These are phyloP conservation scores for Cyanophora paradoxa DNA, from an alignment of 78 protist species.

Conservation along the genomic window DNA sequence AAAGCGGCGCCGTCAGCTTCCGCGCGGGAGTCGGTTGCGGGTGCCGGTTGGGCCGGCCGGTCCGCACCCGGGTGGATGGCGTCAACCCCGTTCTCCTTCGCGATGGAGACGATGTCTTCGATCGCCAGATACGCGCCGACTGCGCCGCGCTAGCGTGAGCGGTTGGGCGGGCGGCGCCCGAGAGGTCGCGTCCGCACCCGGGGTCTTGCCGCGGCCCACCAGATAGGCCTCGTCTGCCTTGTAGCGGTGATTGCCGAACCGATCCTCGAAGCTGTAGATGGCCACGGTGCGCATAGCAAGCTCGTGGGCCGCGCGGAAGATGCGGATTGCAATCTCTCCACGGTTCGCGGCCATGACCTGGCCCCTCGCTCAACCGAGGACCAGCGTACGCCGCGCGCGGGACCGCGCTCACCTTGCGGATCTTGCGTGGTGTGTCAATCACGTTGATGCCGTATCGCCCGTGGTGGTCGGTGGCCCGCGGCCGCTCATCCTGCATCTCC, in stretches of 20 bases:
- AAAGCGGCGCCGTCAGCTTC: not conserved
- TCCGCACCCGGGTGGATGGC: slow-evolving; percentile 56
- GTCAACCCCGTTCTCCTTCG: slow-evolving; percentile 38
- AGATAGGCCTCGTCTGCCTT: slow-evolving; percentile 58
- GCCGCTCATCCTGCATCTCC: too few species aligned
- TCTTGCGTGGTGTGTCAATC: too few species aligned
- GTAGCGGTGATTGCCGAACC: not conserved
- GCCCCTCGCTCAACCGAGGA: too few species aligned
- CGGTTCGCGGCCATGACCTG: slow-evolving; percentile 51
- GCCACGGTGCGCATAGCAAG: slow-evolving; percentile 38
- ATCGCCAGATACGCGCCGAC: slow-evolving; percentile 56
- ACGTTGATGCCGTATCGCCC: too few species aligned
- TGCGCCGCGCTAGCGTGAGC: too few species aligned
- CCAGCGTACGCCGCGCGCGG: too few species aligned
- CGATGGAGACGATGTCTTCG: slow-evolving; percentile 48
- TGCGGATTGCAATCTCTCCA: slow-evolving; percentile 50
- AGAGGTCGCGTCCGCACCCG: too few species aligned
- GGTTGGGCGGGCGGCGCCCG: too few species aligned
- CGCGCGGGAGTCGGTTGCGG: not conserved
- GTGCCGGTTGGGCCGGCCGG: too few species aligned
- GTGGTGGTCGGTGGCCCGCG: too few species aligned
- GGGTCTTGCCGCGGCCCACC: slow-evolving; percentile 26
- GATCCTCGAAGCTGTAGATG: slow-evolving; percentile 25
- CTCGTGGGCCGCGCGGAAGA: slow-evolving; percentile 47
- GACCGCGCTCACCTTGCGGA: too few species aligned